Evolutionary conservation across 2,329 filamentous ascomycete genomes (phyloP).

Genomic region (Myriosclerotinia curreyana): DNA sequence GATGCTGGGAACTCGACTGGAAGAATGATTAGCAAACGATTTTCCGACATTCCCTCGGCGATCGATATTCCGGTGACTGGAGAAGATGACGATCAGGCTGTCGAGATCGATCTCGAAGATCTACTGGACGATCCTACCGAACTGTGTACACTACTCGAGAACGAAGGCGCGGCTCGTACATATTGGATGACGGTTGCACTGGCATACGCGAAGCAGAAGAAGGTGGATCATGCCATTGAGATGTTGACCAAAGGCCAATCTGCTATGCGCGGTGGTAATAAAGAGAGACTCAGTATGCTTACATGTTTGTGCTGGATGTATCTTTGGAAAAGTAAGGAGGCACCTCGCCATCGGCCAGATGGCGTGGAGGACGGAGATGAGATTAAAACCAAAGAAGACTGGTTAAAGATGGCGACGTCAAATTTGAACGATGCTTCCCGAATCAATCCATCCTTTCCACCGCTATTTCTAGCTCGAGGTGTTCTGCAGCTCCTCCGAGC

Average conservation of each 20-base stretch:
- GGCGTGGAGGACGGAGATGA: conserved; percentile 60
- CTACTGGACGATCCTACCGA: conserved; percentile 92
- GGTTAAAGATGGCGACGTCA: conserved; percentile 83
- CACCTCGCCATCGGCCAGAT: conserved; percentile 63
- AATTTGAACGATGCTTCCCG: conserved; percentile 94
- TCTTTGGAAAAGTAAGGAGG: conserved; percentile 66
- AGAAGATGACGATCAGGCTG: conserved; percentile 65
- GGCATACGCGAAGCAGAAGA: conserved; percentile 93
- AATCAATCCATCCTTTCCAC: conserved; percentile 88
- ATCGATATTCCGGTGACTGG: conserved; percentile 65
- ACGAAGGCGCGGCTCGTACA: conserved; percentile 83
- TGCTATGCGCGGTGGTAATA: conserved; percentile 57
- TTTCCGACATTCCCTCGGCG: conserved; percentile 61
- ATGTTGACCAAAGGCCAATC: conserved; percentile 64
- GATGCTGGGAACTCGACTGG: conserved; percentile 25
- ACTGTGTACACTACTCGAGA: conserved; percentile 90
- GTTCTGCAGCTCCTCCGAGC: conserved; percentile 85
- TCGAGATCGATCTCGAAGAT: conserved; percentile 90
- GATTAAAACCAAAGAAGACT: conserved; percentile 87
- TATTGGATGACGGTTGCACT: conserved; percentile 99
- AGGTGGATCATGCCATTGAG: conserved; percentile 79
- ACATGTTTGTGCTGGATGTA: conserved; percentile 69
- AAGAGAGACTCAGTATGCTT: conserved; percentile 65
- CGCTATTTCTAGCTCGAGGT: conserved; percentile 85
- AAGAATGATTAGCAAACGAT: conserved; percentile 45